A percentile compares a stretch with the other conserved stretches of the same genome.
Conservation (phyloP, 305 asterid species). For the Fraxinus sp. region DNA sequence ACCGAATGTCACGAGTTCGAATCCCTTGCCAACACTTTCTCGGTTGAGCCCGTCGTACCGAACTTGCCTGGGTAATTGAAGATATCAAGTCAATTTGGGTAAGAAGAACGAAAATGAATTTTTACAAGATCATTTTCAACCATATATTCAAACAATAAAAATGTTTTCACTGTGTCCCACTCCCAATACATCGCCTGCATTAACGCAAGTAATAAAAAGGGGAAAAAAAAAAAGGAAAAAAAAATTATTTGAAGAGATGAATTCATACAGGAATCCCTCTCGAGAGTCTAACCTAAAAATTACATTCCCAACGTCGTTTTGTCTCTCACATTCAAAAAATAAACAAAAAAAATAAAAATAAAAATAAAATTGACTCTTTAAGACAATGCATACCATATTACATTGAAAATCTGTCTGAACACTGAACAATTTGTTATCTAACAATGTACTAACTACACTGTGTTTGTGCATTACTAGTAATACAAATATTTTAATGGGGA, state of each 20-base stretch:
- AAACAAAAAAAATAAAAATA: slow-evolving; percentile 16
- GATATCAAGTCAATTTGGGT: background rate
- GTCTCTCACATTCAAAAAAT: slow-evolving; percentile 21
- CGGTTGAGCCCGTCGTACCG: too few relatives aligned
- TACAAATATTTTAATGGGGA: background rate
- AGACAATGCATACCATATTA: slow-evolving; percentile 22
- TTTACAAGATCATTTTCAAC: too few relatives aligned
- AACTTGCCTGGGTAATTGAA: too few relatives aligned
- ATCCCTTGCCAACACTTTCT: too few relatives aligned
- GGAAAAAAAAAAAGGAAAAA: too few relatives aligned
- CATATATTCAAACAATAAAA: too few relatives aligned
- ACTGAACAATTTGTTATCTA: background rate
- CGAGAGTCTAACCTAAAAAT: slow-evolving; percentile 13
- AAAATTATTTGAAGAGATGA: background rate
- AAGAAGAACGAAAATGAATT: background rate
- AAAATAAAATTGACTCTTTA: slow-evolving; percentile 26
- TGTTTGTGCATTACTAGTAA: background rate
- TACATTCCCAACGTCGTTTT: slow-evolving; percentile 54
- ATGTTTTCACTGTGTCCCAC: too few relatives aligned
- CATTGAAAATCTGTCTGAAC: background rate
- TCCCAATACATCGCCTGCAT: background rate
- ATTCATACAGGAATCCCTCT: background rate
- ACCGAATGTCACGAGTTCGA: too few relatives aligned
- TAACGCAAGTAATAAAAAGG: background rate
- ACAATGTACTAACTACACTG: background rate